Percentiles rank a stretch among this genome's conserved stretches.
Evolutionary conservation across 257 asterid species (phyloP).

Genomic region (Voacanga thouarsii): DNA sequence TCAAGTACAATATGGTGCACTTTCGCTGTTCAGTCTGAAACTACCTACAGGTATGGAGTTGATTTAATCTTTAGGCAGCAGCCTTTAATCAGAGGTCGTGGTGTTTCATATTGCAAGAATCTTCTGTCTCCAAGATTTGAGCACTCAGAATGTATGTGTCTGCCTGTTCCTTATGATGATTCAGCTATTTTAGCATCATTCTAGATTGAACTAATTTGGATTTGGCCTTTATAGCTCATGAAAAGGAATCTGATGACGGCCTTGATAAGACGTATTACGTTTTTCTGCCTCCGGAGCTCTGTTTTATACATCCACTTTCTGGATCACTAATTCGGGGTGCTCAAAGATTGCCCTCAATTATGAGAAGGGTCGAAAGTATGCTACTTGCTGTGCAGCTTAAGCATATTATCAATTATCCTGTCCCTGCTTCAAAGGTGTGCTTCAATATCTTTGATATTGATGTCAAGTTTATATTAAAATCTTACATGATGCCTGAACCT

Average conservation of each 20-base stretch:
- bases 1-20: conserved; percentile 35
- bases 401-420: conserved; percentile 66
- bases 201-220: conserved; percentile 17
- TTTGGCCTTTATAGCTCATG: conserved; percentile 42
- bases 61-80: conserved; percentile 71
- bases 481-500: conserved; percentile 24
- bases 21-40: conserved; percentile 30
- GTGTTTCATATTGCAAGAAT: conserved; percentile 98
- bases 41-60: conserved; percentile 77
- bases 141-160: conserved; percentile 69
- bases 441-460: conserved; percentile 8
- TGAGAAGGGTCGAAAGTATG: conserved; percentile 96
- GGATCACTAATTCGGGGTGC: conserved; percentile 94
- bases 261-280: conserved; percentile 91
- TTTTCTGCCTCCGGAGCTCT: conserved; percentile 96
- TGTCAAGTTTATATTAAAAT: not conserved
- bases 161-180: conserved; percentile 15
- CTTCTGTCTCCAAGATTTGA: conserved; percentile 93
- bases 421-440: conserved; percentile 73
- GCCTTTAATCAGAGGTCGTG: conserved; percentile 91
- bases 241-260: conserved; percentile 63
- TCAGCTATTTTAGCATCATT: conserved; percentile 20
- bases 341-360: conserved; percentile 92
- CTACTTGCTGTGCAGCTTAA: conserved; percentile 89
- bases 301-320: conserved; percentile 92